Evolutionary conservation across 805 yeast species (phyloP).

Genomic region (Citeromyces nyonsensis): DNA sequence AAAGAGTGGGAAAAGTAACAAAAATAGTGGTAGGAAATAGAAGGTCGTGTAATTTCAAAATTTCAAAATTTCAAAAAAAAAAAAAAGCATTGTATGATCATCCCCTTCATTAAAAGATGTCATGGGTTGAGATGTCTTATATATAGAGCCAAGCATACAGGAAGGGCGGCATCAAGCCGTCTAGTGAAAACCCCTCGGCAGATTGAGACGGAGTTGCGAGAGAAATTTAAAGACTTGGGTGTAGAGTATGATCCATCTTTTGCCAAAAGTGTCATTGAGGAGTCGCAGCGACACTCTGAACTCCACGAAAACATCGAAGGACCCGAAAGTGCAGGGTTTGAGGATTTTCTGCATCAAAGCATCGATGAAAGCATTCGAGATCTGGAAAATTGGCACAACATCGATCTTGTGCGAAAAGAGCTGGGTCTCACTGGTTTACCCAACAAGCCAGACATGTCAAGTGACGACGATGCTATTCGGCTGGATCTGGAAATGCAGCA

Average conservation of each 20-base stretch:
- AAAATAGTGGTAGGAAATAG: conserved; percentile 1
- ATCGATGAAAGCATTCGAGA: neutral
- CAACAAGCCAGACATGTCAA: no score
- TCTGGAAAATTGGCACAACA: neutral
- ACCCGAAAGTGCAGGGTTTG: neutral
- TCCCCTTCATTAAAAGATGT: neutral
- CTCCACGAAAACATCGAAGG: neutral
- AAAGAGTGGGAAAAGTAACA: conserved; percentile 2
- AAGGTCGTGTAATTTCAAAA: neutral
- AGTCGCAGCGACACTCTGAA: neutral
- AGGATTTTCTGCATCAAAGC: neutral
- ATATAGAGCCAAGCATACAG: neutral
- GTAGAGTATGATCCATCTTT: neutral
- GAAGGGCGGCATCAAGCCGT: no score
- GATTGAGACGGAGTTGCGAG: neutral
- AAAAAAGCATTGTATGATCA: neutral
- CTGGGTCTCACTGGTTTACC: no score
- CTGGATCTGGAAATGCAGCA: neutral
- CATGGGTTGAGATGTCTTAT: neutral
- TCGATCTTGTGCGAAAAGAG: neutral
- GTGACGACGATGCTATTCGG: neutral
- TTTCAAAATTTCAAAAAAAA: neutral
- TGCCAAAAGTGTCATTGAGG: neutral
- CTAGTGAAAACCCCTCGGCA: neutral
- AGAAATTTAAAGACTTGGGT: neutral